phyloP scores from a whole-genome alignment of 2,329 filamentous ascomycete genomes.

The Colletotrichum abscissum region DNA sequence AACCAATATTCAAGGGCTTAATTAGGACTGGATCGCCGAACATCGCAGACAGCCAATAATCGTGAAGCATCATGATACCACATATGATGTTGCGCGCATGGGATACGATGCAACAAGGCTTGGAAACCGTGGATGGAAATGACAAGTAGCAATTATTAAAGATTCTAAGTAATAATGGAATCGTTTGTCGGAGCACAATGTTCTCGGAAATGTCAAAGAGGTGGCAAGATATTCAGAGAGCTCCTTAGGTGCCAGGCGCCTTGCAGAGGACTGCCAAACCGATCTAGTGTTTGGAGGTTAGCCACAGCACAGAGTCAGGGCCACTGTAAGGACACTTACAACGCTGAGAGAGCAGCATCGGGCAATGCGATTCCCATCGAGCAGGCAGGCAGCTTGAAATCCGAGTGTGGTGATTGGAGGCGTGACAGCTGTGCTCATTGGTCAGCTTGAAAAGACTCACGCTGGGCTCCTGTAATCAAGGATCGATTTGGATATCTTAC shows the following conservation, averaged over 20 bases:
- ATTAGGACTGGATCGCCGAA: no score
- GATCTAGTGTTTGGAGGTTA: not conserved
- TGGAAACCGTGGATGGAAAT: slow-evolving; percentile 31
- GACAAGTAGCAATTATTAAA: slow-evolving; percentile 37
- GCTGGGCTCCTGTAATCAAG: not conserved
- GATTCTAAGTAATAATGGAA: not conserved
- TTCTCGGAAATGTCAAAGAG: not conserved
- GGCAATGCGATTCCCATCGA: not conserved
- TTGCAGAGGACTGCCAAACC: not conserved
- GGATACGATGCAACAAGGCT: not conserved
- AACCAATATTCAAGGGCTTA: no score
- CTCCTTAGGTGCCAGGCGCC: not conserved
- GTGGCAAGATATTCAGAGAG: not conserved
- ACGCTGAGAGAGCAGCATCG: slow-evolving; percentile 9
- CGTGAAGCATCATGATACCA: no score
- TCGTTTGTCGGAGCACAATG: not conserved
- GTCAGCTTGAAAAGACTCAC: not conserved
- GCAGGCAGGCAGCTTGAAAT: not conserved
- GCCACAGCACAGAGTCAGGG: not conserved
- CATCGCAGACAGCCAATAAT: no score
- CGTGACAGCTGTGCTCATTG: not conserved
- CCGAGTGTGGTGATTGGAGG: not conserved
- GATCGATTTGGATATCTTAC: not conserved
- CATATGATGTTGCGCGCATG: no score
- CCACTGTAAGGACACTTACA: not conserved